Base-by-base conservation (phyloP, 2,329 filamentous ascomycete genomes). In the Myotisia sp. region DNA sequence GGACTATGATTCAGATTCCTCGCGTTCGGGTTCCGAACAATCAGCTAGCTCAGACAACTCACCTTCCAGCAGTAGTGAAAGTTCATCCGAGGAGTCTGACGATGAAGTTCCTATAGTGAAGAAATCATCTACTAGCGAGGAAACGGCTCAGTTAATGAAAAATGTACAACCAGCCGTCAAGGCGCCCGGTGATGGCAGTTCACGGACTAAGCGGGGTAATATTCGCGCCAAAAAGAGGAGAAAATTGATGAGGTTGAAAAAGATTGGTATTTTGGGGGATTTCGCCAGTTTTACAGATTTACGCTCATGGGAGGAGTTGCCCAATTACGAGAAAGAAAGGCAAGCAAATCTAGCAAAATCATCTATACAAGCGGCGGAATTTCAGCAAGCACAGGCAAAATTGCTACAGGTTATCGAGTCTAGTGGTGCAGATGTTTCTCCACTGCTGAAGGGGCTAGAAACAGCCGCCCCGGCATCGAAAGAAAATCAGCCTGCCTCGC, bases 201-300 rank as follows among this genome's bases (percentile, higher is more conserved):
- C 48, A 14, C 45, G 50, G 12, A 79, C 75, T 0, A 64, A 64
- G 33, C 55, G 55, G 16, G 67, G 72, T 40, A 79, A 79, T 42
- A 47, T 55, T 19, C 63, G 75, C 24, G 63, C 63, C 26, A 65
- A 64, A 37, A 53, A 66, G 34, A 53, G 59, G 24, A 65, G 65
- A 37, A 57, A 58, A 37, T 54, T 78, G 7, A 53, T 56, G 3
- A 59, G 62, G 37, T 56, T 77, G 5, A 72, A 76, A 44, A 50
- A 60, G 12, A 51, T 63, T n/a, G 71, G 69, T 1, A 47, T 65
- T 8, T 52, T 79, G 6, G 63, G 63, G 13, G 42, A 54, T 17
- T 51, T 63, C 37, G 71, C 72, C 4, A 65, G 63, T 32, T 59
- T 70, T 26, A 48, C 53, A 7, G 66, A 71, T 36, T 51, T 76